Evolutionary conservation across 2,329 filamentous ascomycete genomes (phyloP), one percentile per base, ranked within the genome.

Genomic region (Rhynchosporium secalis): DNA sequence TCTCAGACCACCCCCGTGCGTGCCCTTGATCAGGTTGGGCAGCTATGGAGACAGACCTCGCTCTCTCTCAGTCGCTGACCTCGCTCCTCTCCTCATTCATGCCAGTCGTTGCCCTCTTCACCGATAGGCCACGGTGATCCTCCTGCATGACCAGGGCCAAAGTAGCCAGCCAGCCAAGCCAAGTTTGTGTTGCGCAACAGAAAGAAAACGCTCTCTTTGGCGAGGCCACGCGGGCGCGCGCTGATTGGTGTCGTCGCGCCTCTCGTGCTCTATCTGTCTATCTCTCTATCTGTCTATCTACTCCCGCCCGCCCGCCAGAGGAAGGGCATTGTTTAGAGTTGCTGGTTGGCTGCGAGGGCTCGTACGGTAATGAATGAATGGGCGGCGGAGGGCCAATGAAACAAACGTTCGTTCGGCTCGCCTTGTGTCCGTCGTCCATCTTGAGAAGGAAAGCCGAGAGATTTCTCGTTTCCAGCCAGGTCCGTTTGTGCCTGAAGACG

Each of bases 41-140:
- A 54, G 49, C 49, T n/a, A 54, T 54, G 49, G 49, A 54, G 33
- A 40, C 33, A 26, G n/a, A 3, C 49, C 49, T 54, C 49, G 49
- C 49, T 40, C 33, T 54, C 33, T 54, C 33, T 54, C 33, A 54
- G 49, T 54, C 49, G 49, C 49, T 54, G 49, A 54, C 49, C 49
- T 54, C 33, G 49, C n/a, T 20, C 33, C 49, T 33, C n/a, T 51
- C 48, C 38, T 29, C 15, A 51, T 51, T 43, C 40, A 51, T 51
- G 48, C 48, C 31, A 51, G 48, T 38, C 48, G 48, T 33, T 36
- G 48, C 48, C 31, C 31, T 51, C 48, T 51, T 5, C 48, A 51
- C 48, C 48, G 48, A 51, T 51, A 51, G 48, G 48, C 31, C 48
- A 51, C 48, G 48, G 31, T 33, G 36, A 51, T 51, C 48, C 48